Evolutionary conservation across 164 flowering plant species (phyloP).

Genomic region (Houttuynia cordata): DNA sequence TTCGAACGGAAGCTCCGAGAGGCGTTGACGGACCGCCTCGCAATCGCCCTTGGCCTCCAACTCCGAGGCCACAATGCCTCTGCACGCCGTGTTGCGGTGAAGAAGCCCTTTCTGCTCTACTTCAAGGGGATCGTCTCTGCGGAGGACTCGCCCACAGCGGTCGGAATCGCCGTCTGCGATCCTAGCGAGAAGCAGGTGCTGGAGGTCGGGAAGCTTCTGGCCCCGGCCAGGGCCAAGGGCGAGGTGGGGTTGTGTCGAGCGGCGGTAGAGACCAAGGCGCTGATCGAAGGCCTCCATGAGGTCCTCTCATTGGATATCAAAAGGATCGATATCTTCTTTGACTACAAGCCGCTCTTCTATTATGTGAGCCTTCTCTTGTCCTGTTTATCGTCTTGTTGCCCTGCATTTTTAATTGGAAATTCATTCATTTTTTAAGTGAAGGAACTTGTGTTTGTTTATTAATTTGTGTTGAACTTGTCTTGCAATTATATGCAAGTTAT

Average conservation of each 20-base stretch:
- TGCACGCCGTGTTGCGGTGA: neutral
- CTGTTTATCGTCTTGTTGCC: conserved; percentile 4
- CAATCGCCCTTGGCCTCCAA: conserved; percentile 26
- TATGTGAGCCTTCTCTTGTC: conserved; percentile 19
- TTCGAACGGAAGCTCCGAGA: conserved; percentile 13
- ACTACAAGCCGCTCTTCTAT: conserved; percentile 33
- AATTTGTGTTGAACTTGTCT: too few relatives aligned
- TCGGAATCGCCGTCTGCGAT: conserved; percentile 70
- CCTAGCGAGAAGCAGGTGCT: conserved; percentile 29
- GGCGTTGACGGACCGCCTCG: conserved; percentile 18
- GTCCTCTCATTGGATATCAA: conserved; percentile 46
- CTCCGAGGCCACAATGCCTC: conserved; percentile 40
- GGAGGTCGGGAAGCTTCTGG: conserved; percentile 39
- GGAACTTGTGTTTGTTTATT: too few relatives aligned
- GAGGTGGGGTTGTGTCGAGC: conserved; percentile 19
- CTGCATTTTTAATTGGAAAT: too few relatives aligned
- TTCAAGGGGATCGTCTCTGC: conserved; percentile 58
- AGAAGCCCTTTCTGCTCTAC: conserved; percentile 30
- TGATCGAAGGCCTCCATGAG: conserved; percentile 54
- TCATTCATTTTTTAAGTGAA: too few relatives aligned
- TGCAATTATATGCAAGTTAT: too few relatives aligned
- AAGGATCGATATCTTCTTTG: conserved; percentile 29
- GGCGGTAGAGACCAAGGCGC: conserved; percentile 37
- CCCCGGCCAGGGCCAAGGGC: neutral
- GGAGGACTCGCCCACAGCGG: conserved; percentile 18